A percentile compares a stretch with the other conserved stretches of the same genome.
Conservation (phyloP, 2,329 filamentous ascomycete genomes). For the Colletotrichum somersetense region DNA sequence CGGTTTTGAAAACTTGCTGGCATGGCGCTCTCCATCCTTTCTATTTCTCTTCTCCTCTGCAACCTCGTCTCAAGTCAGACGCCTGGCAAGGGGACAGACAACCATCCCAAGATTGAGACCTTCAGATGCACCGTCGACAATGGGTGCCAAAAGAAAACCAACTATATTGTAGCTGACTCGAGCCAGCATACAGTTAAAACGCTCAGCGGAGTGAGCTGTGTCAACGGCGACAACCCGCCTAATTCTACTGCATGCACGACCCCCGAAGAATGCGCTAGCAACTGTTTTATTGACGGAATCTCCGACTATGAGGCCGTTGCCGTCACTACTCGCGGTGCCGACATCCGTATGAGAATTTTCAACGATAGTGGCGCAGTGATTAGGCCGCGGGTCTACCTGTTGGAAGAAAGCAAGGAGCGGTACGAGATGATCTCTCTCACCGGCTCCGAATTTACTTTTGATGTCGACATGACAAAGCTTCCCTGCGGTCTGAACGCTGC, state of each 20-base stretch:
- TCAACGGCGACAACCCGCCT: constrained; percentile 45
- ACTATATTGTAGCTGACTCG: constrained; percentile 65
- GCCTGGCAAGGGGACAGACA: constrained; percentile 49
- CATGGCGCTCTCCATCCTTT: constrained; percentile 36
- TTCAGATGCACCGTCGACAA: constrained; percentile 62
- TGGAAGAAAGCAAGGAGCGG: constrained; percentile 62
- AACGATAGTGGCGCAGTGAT: constrained; percentile 44
- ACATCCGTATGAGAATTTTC: constrained; percentile 46
- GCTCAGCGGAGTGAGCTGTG: constrained; percentile 44
- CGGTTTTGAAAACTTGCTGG: constrained; percentile 4
- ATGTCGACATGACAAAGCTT: constrained; percentile 73
- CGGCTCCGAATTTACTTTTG: constrained; percentile 73
- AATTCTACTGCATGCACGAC: constrained; percentile 59
- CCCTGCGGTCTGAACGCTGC: constrained; percentile 76
- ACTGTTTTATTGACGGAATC: constrained; percentile 65
- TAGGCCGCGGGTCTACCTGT: constrained; percentile 66
- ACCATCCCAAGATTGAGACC: constrained; percentile 63
- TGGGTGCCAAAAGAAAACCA: constrained; percentile 61
- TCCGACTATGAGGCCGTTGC: constrained; percentile 56
- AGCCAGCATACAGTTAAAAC: constrained; percentile 55
- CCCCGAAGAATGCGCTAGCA: constrained; percentile 59
- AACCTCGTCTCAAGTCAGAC: constrained; percentile 33
- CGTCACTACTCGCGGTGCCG: constrained; percentile 45
- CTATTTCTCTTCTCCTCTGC: constrained; percentile 29
- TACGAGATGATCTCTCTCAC: constrained; percentile 71